Evolutionary conservation across 345 rosid species (phyloP).

Genomic region (Erodium maritimum): DNA sequence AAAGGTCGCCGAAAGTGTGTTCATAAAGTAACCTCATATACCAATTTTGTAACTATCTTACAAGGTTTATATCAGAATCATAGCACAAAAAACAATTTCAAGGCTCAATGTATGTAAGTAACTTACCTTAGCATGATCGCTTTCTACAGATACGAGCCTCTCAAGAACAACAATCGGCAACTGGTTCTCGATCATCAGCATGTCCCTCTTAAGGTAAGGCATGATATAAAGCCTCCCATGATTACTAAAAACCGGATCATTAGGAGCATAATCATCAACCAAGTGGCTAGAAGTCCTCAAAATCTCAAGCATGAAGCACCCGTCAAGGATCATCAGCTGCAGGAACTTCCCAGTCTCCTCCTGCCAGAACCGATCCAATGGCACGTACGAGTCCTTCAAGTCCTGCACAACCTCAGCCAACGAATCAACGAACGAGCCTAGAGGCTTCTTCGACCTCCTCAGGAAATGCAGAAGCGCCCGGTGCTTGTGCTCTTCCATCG

Average conservation of each 20-base stretch:
- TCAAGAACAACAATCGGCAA: constrained; percentile 5
- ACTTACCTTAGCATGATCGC: background rate
- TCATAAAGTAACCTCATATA: too few relatives aligned
- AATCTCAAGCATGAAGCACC: constrained; percentile 12
- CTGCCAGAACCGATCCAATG: background rate
- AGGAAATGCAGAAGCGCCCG: background rate
- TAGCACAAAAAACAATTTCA: too few relatives aligned
- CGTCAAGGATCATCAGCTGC: constrained; percentile 8
- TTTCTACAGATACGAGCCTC: constrained; percentile 1
- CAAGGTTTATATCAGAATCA: too few relatives aligned
- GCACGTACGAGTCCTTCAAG: constrained; percentile 3
- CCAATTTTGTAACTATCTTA: too few relatives aligned
- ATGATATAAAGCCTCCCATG: constrained; percentile 1
- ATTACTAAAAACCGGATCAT: constrained; percentile 7
- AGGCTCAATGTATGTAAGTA: too few relatives aligned
- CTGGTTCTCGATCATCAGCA: constrained; percentile 11
- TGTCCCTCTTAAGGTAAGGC: constrained; percentile 3
- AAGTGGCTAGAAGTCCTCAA: background rate
- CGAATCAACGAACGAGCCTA: background rate
- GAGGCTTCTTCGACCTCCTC: background rate
- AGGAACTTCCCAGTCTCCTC: background rate
- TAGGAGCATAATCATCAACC: background rate
- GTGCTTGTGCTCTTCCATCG: constrained; percentile 13
- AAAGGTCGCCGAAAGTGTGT: too few relatives aligned
- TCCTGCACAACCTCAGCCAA: background rate